Base-by-base conservation (phyloP, 2,329 filamentous ascomycete genomes). In the Diaporthe aspalathi region DNA sequence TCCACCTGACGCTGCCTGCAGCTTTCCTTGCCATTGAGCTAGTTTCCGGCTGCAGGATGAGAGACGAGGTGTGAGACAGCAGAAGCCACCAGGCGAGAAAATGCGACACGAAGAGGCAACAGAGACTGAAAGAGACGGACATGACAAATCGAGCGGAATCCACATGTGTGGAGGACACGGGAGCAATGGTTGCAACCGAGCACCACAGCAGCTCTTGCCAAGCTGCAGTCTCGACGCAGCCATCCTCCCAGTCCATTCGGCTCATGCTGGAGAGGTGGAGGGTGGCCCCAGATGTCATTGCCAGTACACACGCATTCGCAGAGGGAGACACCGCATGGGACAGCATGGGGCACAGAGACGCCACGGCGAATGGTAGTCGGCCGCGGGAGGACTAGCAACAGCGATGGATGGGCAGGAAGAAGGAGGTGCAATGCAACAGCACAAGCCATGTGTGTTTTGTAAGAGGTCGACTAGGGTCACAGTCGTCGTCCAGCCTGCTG, bases 281-380 rank as follows among this genome's bases (percentile, higher is more conserved):
- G 38, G 16, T 27, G 29, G 43, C 43, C 17, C n/a, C 22, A 24
- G 47, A 43, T 27, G 54, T 49, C 49, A 32, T 45, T 38, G 32
- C 40, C 60, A 27, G 60, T 50, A 50, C 24, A 63, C 57, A 29
- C n/a, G n/a, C 54, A 27, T 20, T 40, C 6, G 16, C 27, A n/a
- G 17, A 40, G 49, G 70, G 50, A 24, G 17, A 43, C 70, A 72
- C 70, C 22, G 56, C 70, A 70, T 66, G n/a, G n/a, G n/a, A n/a
- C n/a, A n/a, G n/a, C n/a, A n/a, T 60, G 20, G 52, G 60, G 57
- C 50, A 50, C 50, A 47, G 50, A 70, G 70, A 60, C 70, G 70
- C 70, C 67, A 72, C 70, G 53, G 35, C 67, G 57, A 66, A 70
- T 72, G 35, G 67, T 62, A 27, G 47, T 43, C 43, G 47, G n/a